These are phyloP conservation scores for Daphne laureola DNA, from an alignment of 441 rosid species.

Conservation along the genomic window DNA sequence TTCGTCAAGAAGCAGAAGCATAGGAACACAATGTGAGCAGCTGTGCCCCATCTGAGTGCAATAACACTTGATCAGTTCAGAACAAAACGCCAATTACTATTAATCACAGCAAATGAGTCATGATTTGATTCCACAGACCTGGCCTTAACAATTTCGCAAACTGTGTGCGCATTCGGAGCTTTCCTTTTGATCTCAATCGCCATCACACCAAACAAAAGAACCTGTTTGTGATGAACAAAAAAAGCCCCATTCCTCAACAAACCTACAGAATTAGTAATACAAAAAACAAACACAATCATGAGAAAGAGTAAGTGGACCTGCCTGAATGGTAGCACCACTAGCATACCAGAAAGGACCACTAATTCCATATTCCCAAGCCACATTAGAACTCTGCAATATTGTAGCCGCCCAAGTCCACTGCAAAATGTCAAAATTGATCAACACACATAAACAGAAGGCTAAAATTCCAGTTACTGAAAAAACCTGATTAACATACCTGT, in stretches of 20 bases:
- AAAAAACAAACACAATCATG: slow-evolving; percentile 2
- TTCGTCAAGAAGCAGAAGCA: slow-evolving; percentile 75
- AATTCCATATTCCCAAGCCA: slow-evolving; percentile 88
- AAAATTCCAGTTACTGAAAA: neutral
- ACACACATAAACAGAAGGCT: neutral
- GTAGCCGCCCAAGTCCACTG: slow-evolving; percentile 99
- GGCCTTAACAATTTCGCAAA: slow-evolving; percentile 89
- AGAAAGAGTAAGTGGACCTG: slow-evolving; percentile 8
- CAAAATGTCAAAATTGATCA: neutral
- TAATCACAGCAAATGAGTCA: neutral
- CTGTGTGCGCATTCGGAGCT: slow-evolving; percentile 89
- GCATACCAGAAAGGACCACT: slow-evolving; percentile 99
- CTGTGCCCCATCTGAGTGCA: slow-evolving; percentile 74
- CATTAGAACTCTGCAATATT: slow-evolving; percentile 91
- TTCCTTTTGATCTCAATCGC: slow-evolving; percentile 95
- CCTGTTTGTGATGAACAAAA: slow-evolving; percentile 25
- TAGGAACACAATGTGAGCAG: slow-evolving; percentile 79
- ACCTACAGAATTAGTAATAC: neutral
- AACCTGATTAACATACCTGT: slow-evolving; percentile 33
- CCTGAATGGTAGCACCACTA: slow-evolving; percentile 94
- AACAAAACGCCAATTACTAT: neutral
- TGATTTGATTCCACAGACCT: slow-evolving; percentile 30
- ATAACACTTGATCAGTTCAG: neutral
- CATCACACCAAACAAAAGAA: slow-evolving; percentile 81
- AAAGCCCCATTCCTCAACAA: neutral